phyloP scores from a whole-genome alignment of 1,139 yeast genomes.

The Neolecta irregularis region DNA sequence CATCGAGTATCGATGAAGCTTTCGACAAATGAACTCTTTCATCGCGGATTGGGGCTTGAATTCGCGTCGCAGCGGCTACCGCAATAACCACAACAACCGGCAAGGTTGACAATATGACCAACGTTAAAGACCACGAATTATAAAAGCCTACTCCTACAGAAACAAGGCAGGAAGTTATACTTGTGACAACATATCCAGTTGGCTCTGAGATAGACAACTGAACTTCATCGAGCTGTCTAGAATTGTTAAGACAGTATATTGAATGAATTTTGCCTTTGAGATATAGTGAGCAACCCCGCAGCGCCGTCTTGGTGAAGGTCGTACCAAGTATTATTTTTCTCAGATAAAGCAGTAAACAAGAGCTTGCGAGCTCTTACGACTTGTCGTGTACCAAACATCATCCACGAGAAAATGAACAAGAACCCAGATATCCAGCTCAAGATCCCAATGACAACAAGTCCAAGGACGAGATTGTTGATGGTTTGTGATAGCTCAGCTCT shows the following conservation, averaged over 20 bases:
- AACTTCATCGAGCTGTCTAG: slow-evolving; percentile 63
- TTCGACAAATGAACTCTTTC: slow-evolving; percentile 44
- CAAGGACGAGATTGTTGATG: too few species aligned
- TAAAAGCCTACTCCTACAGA: slow-evolving; percentile 52
- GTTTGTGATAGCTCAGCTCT: too few species aligned
- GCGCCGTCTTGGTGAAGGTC: slow-evolving; percentile 26
- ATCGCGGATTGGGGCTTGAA: slow-evolving; percentile 34
- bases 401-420: slow-evolving; percentile 32
- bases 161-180: slow-evolving; percentile 38
- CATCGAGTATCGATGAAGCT: slow-evolving; percentile 49
- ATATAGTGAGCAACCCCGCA: slow-evolving; percentile 13
- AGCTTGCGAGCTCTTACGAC: slow-evolving; percentile 39
- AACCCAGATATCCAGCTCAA: slow-evolving; percentile 7
- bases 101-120: slow-evolving; percentile 52
- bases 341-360: slow-evolving; percentile 25
- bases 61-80: slow-evolving; percentile 35
- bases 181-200: slow-evolving; percentile 41
- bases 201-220: slow-evolving; percentile 57
- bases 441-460: not conserved
- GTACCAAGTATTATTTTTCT: slow-evolving; percentile 30
- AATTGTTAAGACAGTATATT: slow-evolving; percentile 3
- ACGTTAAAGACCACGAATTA: slow-evolving; percentile 71
- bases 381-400: slow-evolving; percentile 58
- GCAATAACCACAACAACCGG: slow-evolving; percentile 49
- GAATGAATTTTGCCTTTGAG: slow-evolving; percentile 9